Percentiles rank a stretch among this genome's conserved stretches.
Conservation (phyloP, 768 basidiomycete species). For the Asterophora parasitica region DNA sequence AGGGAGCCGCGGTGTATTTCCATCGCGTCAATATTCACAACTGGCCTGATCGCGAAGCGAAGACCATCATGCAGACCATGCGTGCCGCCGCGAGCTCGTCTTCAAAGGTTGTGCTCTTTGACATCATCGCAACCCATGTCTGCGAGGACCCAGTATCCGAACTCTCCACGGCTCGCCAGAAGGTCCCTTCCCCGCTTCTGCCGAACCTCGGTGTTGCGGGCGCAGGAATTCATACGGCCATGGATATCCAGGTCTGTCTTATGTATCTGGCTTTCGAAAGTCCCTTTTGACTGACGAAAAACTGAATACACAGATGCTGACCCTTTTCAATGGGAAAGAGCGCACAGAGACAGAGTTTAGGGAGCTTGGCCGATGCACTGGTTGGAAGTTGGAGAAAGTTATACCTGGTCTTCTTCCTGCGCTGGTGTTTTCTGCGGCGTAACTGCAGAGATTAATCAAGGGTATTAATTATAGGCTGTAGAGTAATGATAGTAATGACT, state of each 20-base stretch:
- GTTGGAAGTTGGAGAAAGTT: slow-evolving; percentile 23
- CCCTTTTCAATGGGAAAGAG: slow-evolving; percentile 24
- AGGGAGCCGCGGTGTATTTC: slow-evolving; percentile 23
- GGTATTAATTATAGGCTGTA: too few relatives aligned
- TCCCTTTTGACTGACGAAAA: too few relatives aligned
- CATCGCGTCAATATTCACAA: slow-evolving; percentile 29
- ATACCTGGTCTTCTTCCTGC: slow-evolving; percentile 3
- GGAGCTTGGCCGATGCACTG: slow-evolving; percentile 17
- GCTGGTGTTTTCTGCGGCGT: slow-evolving; percentile 9
- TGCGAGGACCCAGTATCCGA: slow-evolving; percentile 9
- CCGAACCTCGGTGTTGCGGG: slow-evolving; percentile 22
- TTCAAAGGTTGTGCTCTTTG: slow-evolving; percentile 25
- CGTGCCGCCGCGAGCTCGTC: slow-evolving; percentile 19
- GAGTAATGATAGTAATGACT: too few relatives aligned
- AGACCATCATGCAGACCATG: slow-evolving; percentile 22
- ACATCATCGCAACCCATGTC: slow-evolving; percentile 16
- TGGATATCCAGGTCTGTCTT: slow-evolving; percentile 22
- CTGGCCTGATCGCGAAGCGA: slow-evolving; percentile 20
- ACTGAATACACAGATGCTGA: slow-evolving; percentile 21
- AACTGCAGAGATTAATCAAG: not conserved
- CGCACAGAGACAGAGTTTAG: slow-evolving; percentile 22
- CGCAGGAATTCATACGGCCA: slow-evolving; percentile 10
- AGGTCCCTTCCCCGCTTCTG: slow-evolving; percentile 22
- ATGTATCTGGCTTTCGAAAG: too few relatives aligned
- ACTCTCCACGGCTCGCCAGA: not conserved